Percentiles rank a stretch among this genome's conserved stretches.
These are phyloP conservation scores for Williopsis jadinii DNA, from an alignment of 1,139 yeast species.

Conservation along the genomic window DNA sequence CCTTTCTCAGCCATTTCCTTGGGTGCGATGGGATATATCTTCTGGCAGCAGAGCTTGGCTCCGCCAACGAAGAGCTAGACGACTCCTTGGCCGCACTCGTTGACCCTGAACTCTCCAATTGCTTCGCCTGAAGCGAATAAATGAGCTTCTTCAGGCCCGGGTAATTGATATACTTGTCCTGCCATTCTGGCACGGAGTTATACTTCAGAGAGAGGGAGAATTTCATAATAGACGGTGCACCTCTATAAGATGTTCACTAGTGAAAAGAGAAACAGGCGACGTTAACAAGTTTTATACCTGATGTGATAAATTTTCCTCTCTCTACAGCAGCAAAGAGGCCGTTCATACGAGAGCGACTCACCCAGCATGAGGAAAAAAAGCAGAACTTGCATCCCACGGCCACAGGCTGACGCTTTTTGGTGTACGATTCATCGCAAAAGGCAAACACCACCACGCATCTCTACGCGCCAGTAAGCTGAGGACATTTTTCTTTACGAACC, in stretches of 20 bases:
- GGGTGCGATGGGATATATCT: background rate
- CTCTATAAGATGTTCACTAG: background rate
- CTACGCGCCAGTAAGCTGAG: too few relatives aligned
- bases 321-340: background rate
- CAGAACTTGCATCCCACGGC: too few relatives aligned
- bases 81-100: constrained; percentile 2
- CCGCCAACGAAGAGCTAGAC: constrained; percentile 1
- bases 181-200: constrained; percentile 76
- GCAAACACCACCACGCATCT: too few relatives aligned
- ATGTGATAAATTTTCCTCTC: background rate
- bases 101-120: constrained; percentile 22
- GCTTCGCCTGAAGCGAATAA: constrained; percentile 57
- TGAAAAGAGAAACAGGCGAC: background rate
- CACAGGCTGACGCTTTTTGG: too few relatives aligned
- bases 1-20: constrained; percentile 6
- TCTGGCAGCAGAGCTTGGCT: background rate
- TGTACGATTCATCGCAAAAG: too few relatives aligned
- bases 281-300: too few relatives aligned
- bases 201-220: constrained; percentile 67
- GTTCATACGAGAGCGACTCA: too few relatives aligned
- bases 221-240: constrained; percentile 41
- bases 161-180: constrained; percentile 60
- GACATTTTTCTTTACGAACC: too few relatives aligned
- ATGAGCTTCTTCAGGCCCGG: constrained; percentile 56
- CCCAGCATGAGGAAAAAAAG: too few relatives aligned